Conservation (phyloP, 2,329 filamentous ascomycete species). For the Neodidymelliopsis sp. region DNA sequence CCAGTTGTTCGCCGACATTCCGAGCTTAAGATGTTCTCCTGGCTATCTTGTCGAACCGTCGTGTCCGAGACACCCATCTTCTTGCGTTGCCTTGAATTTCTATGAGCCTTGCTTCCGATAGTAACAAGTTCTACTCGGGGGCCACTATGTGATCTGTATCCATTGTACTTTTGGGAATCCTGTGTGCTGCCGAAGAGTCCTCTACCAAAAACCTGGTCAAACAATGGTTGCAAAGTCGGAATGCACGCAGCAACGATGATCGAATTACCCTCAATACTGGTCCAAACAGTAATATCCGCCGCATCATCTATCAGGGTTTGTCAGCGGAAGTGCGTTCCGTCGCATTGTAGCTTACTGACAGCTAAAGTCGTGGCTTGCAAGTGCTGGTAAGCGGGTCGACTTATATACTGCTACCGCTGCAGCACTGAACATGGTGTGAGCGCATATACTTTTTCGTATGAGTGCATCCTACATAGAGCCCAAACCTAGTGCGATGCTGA, state of each 20-base stretch:
- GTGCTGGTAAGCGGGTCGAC: constrained; percentile 28
- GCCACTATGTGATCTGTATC: no score
- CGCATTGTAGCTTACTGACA: constrained; percentile 31
- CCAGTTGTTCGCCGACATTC: no score
- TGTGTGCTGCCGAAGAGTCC: no score
- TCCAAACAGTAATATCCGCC: constrained; percentile 49
- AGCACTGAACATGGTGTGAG: constrained; percentile 16
- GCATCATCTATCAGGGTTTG: neutral
- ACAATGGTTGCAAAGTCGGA: constrained; percentile 43
- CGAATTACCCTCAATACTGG: constrained; percentile 46
- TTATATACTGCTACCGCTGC: constrained; percentile 45
- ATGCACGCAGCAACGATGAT: constrained; percentile 49
- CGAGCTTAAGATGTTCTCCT: no score
- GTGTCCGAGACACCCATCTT: no score
- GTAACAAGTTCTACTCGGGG: no score
- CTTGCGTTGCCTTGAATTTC: no score
- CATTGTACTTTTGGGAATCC: no score
- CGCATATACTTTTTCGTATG: no score
- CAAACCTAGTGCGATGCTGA: constrained; percentile 45
- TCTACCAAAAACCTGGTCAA: constrained; percentile 18
- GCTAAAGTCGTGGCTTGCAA: constrained; percentile 34
- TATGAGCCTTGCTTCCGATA: no score
- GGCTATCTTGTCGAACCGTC: no score
- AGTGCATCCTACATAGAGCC: constrained; percentile 1
- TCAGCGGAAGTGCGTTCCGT: neutral